Percentiles rank a stretch among this genome's conserved stretches.
phyloP scores from a whole-genome alignment of 23 red algal genomes.

The Rhodosorus marinus region DNA sequence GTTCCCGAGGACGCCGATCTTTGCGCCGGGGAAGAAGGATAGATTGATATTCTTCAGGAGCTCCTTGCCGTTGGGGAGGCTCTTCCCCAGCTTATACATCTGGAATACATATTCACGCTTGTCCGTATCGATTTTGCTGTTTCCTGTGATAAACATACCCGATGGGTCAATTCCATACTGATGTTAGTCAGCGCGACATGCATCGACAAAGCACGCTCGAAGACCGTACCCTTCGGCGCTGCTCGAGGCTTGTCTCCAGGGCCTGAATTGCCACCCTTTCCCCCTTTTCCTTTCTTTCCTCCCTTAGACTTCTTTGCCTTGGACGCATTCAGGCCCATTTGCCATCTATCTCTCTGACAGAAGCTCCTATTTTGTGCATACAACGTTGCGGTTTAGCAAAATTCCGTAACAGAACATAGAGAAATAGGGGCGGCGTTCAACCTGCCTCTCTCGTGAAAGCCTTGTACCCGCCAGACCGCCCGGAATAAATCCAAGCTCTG shows the following conservation, averaged over 20 bases:
- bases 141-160: neutral
- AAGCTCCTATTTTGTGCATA: neutral
- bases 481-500: neutral
- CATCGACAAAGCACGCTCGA: conserved; percentile 19
- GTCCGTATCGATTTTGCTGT: conserved; percentile 34
- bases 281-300: conserved; percentile 34
- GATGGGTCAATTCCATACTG: too few relatives aligned
- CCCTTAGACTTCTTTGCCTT: conserved; percentile 33
- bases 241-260: neutral
- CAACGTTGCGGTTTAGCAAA: neutral
- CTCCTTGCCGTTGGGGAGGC: conserved; percentile 55
- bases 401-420: too few relatives aligned
- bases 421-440: too few relatives aligned
- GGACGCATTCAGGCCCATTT: conserved; percentile 77
- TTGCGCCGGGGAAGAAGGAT: conserved; percentile 78
- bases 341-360: neutral
- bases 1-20: conserved; percentile 70
- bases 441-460: neutral
- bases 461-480: neutral
- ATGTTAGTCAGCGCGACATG: too few relatives aligned
- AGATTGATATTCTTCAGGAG: conserved; percentile 75
- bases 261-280: conserved; percentile 4
- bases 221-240: conserved; percentile 5
- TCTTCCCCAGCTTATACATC: conserved; percentile 56
- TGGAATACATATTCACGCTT: conserved; percentile 74